Percentiles rank a stretch among this genome's conserved stretches.
Conservation (phyloP, 441 rosid species). For the Pelargonium australe region DNA sequence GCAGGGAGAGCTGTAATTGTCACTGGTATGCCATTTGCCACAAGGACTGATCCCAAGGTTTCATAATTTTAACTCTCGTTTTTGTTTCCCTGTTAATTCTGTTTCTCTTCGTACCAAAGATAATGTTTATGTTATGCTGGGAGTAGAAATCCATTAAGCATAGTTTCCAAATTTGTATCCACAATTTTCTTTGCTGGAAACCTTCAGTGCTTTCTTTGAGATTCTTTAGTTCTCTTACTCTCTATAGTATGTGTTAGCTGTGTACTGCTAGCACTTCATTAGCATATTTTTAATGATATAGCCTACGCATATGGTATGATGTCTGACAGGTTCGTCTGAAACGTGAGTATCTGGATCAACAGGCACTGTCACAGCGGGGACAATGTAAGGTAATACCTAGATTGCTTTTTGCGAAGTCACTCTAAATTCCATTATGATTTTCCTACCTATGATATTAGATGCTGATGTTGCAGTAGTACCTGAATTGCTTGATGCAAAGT, state of each 20-base stretch:
- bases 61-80: conserved; percentile 14
- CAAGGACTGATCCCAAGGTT: conserved; percentile 83
- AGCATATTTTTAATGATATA: conserved; percentile 14
- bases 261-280: not conserved
- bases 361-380: conserved; percentile 30
- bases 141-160: not conserved
- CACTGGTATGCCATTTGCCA: conserved; percentile 90
- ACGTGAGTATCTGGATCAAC: conserved; percentile 81
- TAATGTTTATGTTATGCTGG: not conserved
- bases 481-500: conserved; percentile 20
- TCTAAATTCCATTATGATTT: conserved; percentile 9
- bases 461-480: conserved; percentile 26
- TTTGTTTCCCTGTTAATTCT: not conserved
- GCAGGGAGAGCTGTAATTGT: conserved; percentile 96
- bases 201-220: not conserved
- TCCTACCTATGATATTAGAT: not conserved
- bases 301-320: conserved; percentile 16
- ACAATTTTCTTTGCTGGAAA: not conserved
- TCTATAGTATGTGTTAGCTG: not conserved
- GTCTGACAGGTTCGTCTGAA: conserved; percentile 72
- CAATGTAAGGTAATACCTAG: conserved; percentile 45
- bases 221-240: not conserved
- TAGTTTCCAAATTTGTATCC: conserved; percentile 5
- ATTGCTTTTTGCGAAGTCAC: conserved; percentile 15
- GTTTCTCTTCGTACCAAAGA: not conserved